phyloP scores from a whole-genome alignment of 2,329 filamentous ascomycete genomes.

The Beauveria scarabaeidicola region DNA sequence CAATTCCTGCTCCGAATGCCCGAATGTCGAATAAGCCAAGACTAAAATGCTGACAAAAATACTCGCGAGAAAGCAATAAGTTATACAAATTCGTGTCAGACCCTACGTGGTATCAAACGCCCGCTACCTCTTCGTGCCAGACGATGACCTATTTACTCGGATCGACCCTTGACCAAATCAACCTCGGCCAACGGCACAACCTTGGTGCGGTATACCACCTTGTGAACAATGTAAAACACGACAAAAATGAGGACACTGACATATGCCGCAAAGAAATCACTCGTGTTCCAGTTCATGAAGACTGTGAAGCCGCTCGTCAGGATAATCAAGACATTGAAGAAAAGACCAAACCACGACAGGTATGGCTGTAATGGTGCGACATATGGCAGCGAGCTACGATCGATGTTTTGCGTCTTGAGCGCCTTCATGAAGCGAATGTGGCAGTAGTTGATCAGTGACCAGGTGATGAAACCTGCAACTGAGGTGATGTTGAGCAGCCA shows the following conservation, averaged over 20 bases:
- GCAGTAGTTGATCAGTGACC: slow-evolving; percentile 57
- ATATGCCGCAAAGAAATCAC: slow-evolving; percentile 56
- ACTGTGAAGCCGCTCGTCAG: slow-evolving; percentile 61
- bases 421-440: slow-evolving; percentile 59
- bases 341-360: slow-evolving; percentile 56
- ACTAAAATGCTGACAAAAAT: neutral
- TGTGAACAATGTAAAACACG: slow-evolving; percentile 52
- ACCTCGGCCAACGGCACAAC: slow-evolving; percentile 28
- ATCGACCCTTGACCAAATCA: slow-evolving; percentile 24
- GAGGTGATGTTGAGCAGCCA: slow-evolving; percentile 66
- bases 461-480: slow-evolving; percentile 61
- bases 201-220: slow-evolving; percentile 36
- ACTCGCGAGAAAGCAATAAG: slow-evolving; percentile 1
- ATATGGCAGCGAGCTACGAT: slow-evolving; percentile 51
- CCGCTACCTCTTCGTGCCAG: neutral
- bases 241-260: slow-evolving; percentile 56
- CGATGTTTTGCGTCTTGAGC: slow-evolving; percentile 46
- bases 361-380: slow-evolving; percentile 54
- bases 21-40: neutral
- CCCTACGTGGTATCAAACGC: neutral
- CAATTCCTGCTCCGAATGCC: neutral
- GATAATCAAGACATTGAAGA: slow-evolving; percentile 56
- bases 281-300: slow-evolving; percentile 55
- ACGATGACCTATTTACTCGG: slow-evolving; percentile 2
- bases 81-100: neutral